Base-by-base conservation (phyloP, 2,329 filamentous ascomycete species). In the Sclerotinia nivalis region DNA sequence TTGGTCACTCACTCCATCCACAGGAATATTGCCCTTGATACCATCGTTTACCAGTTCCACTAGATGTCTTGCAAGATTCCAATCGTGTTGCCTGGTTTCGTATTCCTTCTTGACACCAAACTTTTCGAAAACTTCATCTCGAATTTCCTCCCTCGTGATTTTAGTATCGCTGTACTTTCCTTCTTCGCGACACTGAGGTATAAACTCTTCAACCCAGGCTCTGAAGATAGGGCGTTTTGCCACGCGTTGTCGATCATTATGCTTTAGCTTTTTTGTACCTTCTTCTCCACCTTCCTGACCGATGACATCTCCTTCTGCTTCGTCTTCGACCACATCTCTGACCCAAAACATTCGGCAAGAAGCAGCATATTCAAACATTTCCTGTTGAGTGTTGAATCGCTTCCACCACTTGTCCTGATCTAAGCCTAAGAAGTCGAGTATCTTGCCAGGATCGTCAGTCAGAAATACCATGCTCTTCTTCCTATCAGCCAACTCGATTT, bases 341-440 rank as follows among this genome's bases (percentile, higher is more conserved):
- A 84, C 80, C 65, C 81, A 83, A 76, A 93, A 90, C 74, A 93
- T 82, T 1, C 85, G 83, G 72, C 87, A 89, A 0, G 78, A 79
- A 2, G 85, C 80, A 1, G 84, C 83, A 81, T 90, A 94, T 25
- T 84, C 81, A 77, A 87, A 93, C 74, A 94, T 79, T 1, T 84
- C 85, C 0, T 87, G 76, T 4, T 84, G 79, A 0, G 79, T 82
- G 0, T 72, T 69, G 74, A 95, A 94, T 0, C 86, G 85, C 18
- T 78, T 74, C 28, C 83, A 80, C 82, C 87, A 92, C 15, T 72
- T 78, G 8, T 79, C 76, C 1, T 76, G 72, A 22, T 86, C 81
- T 22, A 95, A 80, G 0, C 87, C 88, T 0, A 93, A 83, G 74
- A 95, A 93, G 0, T 79, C 65, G 20, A 94, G 82, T 0, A 89